A percentile compares a stretch with the other conserved stretches of the same genome.
These are phyloP conservation scores for Cladophialophora bantiana DNA, from an alignment of 2,329 filamentous ascomycete genomes.

Conservation along the genomic window DNA sequence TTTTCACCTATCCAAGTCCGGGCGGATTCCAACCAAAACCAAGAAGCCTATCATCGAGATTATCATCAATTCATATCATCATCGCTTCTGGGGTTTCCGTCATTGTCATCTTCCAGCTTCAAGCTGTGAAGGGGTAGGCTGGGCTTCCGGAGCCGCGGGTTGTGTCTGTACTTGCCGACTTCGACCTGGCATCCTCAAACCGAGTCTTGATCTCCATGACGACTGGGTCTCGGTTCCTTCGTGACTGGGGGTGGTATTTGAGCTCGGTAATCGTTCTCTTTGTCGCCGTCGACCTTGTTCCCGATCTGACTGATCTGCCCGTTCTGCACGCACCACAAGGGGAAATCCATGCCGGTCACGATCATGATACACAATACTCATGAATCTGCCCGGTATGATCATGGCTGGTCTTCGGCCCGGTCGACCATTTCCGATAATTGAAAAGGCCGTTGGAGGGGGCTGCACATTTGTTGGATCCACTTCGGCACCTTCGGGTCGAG, in stretches of 20 bases:
- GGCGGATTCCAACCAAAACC: background rate
- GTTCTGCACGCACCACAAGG: constrained; percentile 34
- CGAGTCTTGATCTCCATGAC: constrained; percentile 26
- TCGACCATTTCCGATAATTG: constrained; percentile 47
- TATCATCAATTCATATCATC: constrained; percentile 30
- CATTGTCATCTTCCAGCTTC: constrained; percentile 34
- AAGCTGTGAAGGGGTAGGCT: constrained; percentile 35
- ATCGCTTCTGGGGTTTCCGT: constrained; percentile 22
- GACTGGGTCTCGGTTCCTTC: constrained; percentile 9
- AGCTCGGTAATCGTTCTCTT: constrained; percentile 12
- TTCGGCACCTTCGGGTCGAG: constrained; percentile 66
- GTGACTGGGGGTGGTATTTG: constrained; percentile 8
- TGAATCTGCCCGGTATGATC: constrained; percentile 48
- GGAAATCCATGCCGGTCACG: constrained; percentile 40
- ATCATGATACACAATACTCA: constrained; percentile 43
- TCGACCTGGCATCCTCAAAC: constrained; percentile 25
- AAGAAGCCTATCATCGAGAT: constrained; percentile 23
- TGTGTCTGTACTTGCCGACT: constrained; percentile 15
- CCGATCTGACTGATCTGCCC: constrained; percentile 25
- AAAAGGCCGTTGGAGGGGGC: constrained; percentile 39
- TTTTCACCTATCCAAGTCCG: constrained; percentile 4
- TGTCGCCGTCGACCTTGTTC: constrained; percentile 23
- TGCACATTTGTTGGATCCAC: constrained; percentile 12
- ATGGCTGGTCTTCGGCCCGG: constrained; percentile 47
- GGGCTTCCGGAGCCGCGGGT: constrained; percentile 24